phyloP scores from a whole-genome alignment of 2,329 filamentous ascomycete genomes.

The Blastomyces parvus region DNA sequence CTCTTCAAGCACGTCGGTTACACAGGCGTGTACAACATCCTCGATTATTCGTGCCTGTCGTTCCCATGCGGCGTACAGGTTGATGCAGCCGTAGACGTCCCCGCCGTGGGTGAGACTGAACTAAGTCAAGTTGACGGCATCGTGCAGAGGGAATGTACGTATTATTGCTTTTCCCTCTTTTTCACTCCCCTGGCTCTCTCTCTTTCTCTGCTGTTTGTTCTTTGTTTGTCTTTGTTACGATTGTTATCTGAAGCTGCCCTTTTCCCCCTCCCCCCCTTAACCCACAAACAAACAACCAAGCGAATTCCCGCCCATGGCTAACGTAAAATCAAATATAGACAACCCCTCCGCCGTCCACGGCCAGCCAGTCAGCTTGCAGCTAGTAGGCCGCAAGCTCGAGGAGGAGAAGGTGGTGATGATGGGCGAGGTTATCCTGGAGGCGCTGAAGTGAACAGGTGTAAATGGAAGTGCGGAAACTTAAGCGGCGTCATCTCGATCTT shows the following conservation, averaged over 20 bases:
- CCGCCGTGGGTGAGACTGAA: conserved; percentile 25
- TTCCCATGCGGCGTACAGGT: conserved; percentile 44
- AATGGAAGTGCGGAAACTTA: neutral
- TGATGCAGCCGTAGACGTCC: conserved; percentile 42
- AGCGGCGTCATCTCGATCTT: neutral
- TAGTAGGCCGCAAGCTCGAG: conserved; percentile 24
- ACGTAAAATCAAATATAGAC: conserved; percentile 27
- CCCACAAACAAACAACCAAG: too few relatives aligned
- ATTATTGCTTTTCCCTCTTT: neutral
- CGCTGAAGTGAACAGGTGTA: neutral
- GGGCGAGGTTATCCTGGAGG: conserved; percentile 28
- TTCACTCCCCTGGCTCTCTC: neutral
- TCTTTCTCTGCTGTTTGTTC: neutral
- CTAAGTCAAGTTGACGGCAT: conserved; percentile 36
- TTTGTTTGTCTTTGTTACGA: neutral
- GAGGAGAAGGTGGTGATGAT: conserved; percentile 31
- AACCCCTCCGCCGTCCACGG: conserved; percentile 37
- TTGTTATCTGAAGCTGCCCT: too few relatives aligned
- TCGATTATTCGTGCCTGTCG: conserved; percentile 48
- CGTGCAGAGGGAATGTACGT: conserved; percentile 44
- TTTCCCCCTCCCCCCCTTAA: too few relatives aligned
- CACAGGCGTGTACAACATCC: conserved; percentile 42
- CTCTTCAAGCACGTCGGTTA: conserved; percentile 43
- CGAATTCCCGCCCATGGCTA: too few relatives aligned
- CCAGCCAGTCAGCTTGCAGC: conserved; percentile 24